Percentiles rank a stretch among this genome's conserved stretches.
Conservation (phyloP, 192 early-diverging fungal species). For the Linnemannia exigua region DNA sequence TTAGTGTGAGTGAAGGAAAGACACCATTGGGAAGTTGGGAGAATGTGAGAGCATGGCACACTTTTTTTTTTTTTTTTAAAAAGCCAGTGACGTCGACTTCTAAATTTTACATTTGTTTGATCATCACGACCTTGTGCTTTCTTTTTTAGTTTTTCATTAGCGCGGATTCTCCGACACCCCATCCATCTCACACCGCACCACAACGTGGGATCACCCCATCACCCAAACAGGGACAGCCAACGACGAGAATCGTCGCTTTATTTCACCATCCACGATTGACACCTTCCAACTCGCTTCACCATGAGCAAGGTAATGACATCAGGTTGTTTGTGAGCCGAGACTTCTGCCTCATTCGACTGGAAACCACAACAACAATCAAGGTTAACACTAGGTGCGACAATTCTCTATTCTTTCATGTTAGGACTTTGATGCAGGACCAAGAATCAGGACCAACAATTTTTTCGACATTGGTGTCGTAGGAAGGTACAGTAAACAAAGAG, state of each 20-base stretch:
- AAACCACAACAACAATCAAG: not conserved
- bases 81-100: too few species aligned
- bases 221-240: not conserved
- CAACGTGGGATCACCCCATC: not conserved
- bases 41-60: too few species aligned
- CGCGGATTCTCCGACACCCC: too few species aligned
- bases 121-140: too few species aligned
- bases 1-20: too few species aligned
- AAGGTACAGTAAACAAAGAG: conserved; percentile 8
- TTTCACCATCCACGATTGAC: not conserved
- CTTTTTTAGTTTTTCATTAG: too few species aligned
- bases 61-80: too few species aligned
- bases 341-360: not conserved
- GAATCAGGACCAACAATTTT: conserved; percentile 1
- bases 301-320: not conserved
- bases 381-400: not conserved
- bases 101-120: too few species aligned
- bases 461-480: conserved; percentile 41
- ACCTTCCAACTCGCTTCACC: not conserved
- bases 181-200: too few species aligned
- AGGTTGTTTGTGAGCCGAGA: not conserved
- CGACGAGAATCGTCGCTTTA: not conserved
- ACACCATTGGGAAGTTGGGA: too few species aligned
- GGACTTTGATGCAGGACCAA: conserved; percentile 20
- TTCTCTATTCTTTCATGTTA: not conserved